These are phyloP conservation scores for Trifolium dubium DNA, from an alignment of 306 rosid species.

Conservation along the genomic window DNA sequence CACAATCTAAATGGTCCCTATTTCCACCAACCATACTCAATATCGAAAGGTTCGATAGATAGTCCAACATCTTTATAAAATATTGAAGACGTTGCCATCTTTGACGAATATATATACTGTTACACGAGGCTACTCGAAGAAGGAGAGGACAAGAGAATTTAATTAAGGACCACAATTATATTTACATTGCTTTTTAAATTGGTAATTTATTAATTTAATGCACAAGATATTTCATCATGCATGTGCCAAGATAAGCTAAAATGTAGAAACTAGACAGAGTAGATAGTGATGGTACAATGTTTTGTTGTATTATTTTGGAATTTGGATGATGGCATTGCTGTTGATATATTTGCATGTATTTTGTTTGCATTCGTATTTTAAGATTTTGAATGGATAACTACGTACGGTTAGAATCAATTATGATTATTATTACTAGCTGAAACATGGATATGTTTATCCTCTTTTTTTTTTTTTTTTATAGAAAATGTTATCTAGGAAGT, in stretches of 20 bases:
- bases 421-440: too few species aligned
- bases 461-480: too few species aligned
- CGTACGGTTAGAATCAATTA: too few species aligned
- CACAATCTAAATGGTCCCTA: not conserved
- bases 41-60: constrained; percentile 8
- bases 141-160: constrained; percentile 14
- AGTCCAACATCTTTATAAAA: constrained; percentile 2
- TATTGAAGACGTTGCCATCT: constrained; percentile 12
- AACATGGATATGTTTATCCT: too few species aligned
- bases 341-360: not conserved
- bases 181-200: not conserved
- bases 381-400: not conserved
- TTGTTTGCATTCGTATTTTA: not conserved
- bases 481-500: too few species aligned
- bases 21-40: not conserved
- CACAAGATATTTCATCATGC: not conserved
- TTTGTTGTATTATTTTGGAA: not conserved
- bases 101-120: constrained; percentile 25
- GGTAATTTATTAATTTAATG: not conserved
- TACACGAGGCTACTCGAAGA: constrained; percentile 17
- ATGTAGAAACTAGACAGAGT: constrained; percentile 24
- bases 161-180: constrained; percentile 26
- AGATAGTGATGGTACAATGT: constrained; percentile 19
- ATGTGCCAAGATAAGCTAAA: constrained; percentile 25
- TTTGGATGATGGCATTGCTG: not conserved